A percentile compares a stretch with the other conserved stretches of the same genome.
phyloP scores from a whole-genome alignment of 2,329 filamentous ascomycete species.

The Botrytis byssoidea region DNA sequence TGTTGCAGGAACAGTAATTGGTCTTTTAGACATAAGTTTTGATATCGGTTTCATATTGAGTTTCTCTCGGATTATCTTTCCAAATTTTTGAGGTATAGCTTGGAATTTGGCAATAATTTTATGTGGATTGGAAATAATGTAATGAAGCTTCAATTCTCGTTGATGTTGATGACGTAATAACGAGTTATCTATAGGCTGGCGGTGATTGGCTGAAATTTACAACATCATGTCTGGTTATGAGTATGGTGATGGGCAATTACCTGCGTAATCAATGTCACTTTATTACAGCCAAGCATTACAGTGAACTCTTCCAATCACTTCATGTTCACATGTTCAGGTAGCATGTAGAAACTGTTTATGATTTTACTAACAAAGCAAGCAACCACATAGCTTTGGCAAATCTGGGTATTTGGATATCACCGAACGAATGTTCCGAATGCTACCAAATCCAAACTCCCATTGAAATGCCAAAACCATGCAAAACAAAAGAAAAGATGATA shows the following conservation, averaged over 20 bases:
- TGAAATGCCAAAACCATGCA: slow-evolving; percentile 17
- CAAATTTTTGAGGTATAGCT: not conserved
- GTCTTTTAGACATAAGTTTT: not conserved
- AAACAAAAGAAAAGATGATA: not conserved
- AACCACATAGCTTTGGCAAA: slow-evolving; percentile 7
- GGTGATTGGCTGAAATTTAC: not conserved
- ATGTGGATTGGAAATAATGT: too few relatives aligned
- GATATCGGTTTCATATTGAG: not conserved
- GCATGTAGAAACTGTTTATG: not conserved
- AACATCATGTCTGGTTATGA: not conserved
- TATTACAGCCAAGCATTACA: not conserved
- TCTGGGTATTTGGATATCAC: slow-evolving; percentile 18
- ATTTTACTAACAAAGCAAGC: slow-evolving; percentile 5
- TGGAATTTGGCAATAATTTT: not conserved
- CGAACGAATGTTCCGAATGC: slow-evolving; percentile 12
- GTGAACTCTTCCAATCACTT: not conserved
- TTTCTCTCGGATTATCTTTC: not conserved
- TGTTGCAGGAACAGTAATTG: not conserved
- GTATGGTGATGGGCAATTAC: not conserved
- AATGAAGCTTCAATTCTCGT: slow-evolving; percentile 1
- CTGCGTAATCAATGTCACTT: not conserved
- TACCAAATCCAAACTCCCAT: slow-evolving; percentile 14
- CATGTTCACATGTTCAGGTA: not conserved
- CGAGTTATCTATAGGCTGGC: not conserved
- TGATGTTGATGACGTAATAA: slow-evolving; percentile 12